Percentiles rank a stretch among this genome's conserved stretches.
phyloP scores from a whole-genome alignment of 106 monocot genomes.

The Dendrobium huoshanense region DNA sequence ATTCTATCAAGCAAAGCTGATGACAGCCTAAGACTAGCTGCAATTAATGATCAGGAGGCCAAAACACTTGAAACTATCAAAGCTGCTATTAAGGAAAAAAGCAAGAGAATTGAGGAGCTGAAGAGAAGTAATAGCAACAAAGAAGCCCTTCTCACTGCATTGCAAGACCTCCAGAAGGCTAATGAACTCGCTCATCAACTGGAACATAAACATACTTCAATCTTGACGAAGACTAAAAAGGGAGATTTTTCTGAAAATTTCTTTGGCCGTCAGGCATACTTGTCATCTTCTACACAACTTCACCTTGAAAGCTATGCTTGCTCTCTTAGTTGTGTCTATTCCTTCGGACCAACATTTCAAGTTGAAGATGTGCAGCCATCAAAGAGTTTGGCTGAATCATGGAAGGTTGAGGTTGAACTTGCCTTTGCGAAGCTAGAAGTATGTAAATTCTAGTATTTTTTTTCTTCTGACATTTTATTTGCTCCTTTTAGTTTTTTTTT shows the following conservation, averaged over 20 bases:
- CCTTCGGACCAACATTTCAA: slow-evolving; percentile 57
- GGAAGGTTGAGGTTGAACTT: slow-evolving; percentile 70
- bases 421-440: slow-evolving; percentile 82
- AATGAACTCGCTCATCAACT: slow-evolving; percentile 54
- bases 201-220: slow-evolving; percentile 28
- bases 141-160: slow-evolving; percentile 53
- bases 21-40: neutral
- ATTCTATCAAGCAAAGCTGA: slow-evolving; percentile 29
- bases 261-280: slow-evolving; percentile 43
- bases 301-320: slow-evolving; percentile 82
- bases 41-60: slow-evolving; percentile 4
- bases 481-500: neutral
- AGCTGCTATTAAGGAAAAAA: slow-evolving; percentile 61
- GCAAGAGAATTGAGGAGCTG: slow-evolving; percentile 54
- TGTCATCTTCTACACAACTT: slow-evolving; percentile 35
- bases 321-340: slow-evolving; percentile 65
- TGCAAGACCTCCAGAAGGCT: slow-evolving; percentile 54
- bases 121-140: slow-evolving; percentile 68
- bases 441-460: neutral
- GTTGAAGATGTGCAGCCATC: slow-evolving; percentile 22
- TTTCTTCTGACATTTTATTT: neutral
- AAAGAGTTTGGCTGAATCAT: slow-evolving; percentile 56
- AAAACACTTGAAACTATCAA: slow-evolving; percentile 41
- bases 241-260: slow-evolving; percentile 54
- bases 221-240: slow-evolving; percentile 7